These are phyloP conservation scores for Somion occarium DNA, from an alignment of 1,284 basidiomycete genomes.

Conservation along the genomic window DNA sequence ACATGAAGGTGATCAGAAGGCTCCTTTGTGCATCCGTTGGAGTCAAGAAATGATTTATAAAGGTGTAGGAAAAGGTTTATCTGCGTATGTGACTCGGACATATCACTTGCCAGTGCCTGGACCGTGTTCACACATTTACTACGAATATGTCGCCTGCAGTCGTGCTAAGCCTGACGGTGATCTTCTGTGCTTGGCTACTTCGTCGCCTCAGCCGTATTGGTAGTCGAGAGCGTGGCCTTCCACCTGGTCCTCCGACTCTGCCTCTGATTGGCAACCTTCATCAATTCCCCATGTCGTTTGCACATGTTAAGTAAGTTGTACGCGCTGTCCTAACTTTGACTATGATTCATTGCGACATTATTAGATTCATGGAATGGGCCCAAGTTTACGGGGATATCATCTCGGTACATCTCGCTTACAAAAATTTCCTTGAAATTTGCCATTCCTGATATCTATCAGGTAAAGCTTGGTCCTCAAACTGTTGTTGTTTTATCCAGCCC, in stretches of 20 bases:
- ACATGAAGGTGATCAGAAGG: no score
- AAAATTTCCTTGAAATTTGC: not conserved
- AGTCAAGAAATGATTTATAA: no score
- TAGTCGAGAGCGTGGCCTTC: no score
- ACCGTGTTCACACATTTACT: no score
- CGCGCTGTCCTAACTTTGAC: not conserved
- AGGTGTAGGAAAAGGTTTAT: no score
- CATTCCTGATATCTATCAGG: not conserved
- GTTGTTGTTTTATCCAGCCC: constrained; percentile 25
- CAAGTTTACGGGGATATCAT: constrained; percentile 6
- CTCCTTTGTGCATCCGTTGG: no score
- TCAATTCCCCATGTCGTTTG: constrained; percentile 16
- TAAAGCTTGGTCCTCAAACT: constrained; percentile 23
- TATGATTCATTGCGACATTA: not conserved
- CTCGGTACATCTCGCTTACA: constrained; percentile 5
- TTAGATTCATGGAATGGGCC: constrained; percentile 6
- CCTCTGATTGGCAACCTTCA: constrained; percentile 28
- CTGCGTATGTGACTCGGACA: no score
- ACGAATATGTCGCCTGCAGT: no score
- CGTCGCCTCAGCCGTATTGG: no score
- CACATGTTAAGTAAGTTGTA: constrained; percentile 13
- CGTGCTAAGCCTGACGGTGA: no score
- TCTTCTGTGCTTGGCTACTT: no score
- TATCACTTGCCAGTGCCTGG: no score
- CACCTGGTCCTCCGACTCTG: constrained; percentile 29